phyloP scores from a whole-genome alignment of 2,329 filamentous ascomycete species.

The Cladosporium sp. region DNA sequence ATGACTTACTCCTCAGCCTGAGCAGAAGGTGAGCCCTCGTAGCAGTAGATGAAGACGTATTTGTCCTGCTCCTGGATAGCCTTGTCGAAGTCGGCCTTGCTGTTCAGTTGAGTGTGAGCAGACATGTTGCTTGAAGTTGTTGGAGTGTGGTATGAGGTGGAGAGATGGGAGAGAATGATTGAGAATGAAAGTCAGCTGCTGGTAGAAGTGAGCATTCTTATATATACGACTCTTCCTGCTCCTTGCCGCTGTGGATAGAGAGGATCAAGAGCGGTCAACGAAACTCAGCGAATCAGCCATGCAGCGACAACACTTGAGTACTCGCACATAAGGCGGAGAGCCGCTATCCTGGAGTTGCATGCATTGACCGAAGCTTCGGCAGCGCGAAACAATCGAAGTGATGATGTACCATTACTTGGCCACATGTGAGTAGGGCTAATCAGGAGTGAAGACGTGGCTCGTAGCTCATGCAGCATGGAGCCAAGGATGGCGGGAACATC shows the following conservation, averaged over 20 bases:
- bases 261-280: conserved; percentile 12
- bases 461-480: neutral
- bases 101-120: conserved; percentile 32
- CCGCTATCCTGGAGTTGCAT: conserved; percentile 13
- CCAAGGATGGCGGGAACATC: neutral
- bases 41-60: conserved; percentile 36
- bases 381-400: neutral
- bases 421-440: neutral
- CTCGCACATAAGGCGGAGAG: conserved; percentile 13
- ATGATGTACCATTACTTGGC: conserved; percentile 7
- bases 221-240: neutral
- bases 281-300: conserved; percentile 1
- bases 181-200: neutral
- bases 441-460: neutral
- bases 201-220: neutral
- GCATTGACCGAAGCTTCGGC: conserved; percentile 11
- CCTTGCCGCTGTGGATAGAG: conserved; percentile 1
- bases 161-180: neutral
- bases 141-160: neutral
- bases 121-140: conserved; percentile 21
- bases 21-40: conserved; percentile 29
- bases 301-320: neutral
- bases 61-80: conserved; percentile 34
- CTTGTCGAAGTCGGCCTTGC: conserved; percentile 34
- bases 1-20: conserved; percentile 33